Evolutionary conservation across 208 protist species (phyloP), one percentile per base, ranked within the genome.

Genomic region (Histomonas meleagridis): DNA sequence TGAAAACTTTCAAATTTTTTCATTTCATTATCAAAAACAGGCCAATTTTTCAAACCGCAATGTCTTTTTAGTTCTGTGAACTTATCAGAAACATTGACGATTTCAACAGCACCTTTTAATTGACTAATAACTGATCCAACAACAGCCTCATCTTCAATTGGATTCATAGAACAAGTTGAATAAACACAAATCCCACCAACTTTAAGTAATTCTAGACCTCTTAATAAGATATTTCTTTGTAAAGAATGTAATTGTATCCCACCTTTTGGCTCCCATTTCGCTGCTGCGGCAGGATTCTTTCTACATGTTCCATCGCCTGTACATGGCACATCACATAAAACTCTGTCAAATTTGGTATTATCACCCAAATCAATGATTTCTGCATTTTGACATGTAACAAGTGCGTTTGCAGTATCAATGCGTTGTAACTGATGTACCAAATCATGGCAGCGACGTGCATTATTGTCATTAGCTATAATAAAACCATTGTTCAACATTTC

Each of bases 101-200:
- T 91, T 57, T 92, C 65, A 10, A n/a, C 32, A 2, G 16, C 23
- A 65, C 93, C 35, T 49, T 86, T 48, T 21, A 53, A 43, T 91
- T 91, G 53, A 28, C 26, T 48, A 21, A 95, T 69, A 49, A 96
- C 69, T 55, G 78, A 91, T 0, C 91, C 92, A 72, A 96, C 94
- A 53, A 95, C 94, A 0, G 94, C 94, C 81, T 95, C 95, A 65
- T 96, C 92, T 92, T 96, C 95, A 62, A 95, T 78, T 43, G 95
- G 95, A 48, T 95, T 95, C 49, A 95, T 72, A 35, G 92, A 94
- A 91, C 95, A 96, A 0, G 95, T 96, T 0, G 94, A 95, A 81
- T 95, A 96, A 18, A 95, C 94, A 14, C 94, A 55, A 0, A 65
- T 21, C 26, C 94, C 94, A 21, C 94, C 72, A 40, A 38, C 92